Evolutionary conservation across 768 basidiomycete species (phyloP), one percentile per base, ranked within the genome.

Genomic region (Calocera cornea): DNA sequence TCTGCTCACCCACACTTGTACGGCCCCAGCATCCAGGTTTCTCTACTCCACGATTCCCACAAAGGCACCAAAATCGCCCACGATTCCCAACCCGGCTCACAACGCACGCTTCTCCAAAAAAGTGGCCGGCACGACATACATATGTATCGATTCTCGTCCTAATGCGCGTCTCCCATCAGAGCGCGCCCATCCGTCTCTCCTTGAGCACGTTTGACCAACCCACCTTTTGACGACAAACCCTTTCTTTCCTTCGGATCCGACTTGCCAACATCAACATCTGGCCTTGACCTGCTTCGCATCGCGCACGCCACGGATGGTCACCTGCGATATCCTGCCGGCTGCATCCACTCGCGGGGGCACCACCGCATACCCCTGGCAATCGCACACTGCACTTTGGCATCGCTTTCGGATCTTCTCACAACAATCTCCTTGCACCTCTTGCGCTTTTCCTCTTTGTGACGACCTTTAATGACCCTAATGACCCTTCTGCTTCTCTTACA

Each of bases 391-490:
- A 17, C 19, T 8, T 60, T 60, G 54, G 54, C 54, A 60, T 33
- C 44, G 44, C 54, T 33, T 33, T 22, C 16, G 54, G 31, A 29
- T 60, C 54, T 19, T 60, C 36, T 31, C 11, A 29, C 31, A 60
- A 33, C 54, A 50, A 33, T 22, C 54, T 33, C 27, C 31, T 33
- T 33, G 54, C 54, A 27, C 7, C 11, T 60, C 54, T 60, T 19
- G 7, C 31, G 11, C 54, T 60, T 10, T 60, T 33, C 16, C 19
- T 16, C 31, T 19, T 60, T 27, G 27, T 60, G 14, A 60, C 54
- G 54, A 60, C 54, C 54, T 60, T 33, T 60, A 60, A 60, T 60
- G 54, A 60, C 54, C 44, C 54, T 60, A 60, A 60, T 60, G 54
- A 60, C 54, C 54, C 31, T 60, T 60, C 54, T 29, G 24, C 54